Conservation (phyloP, 495 filamentous ascomycete species). For the Aspergillus mulundensis region DNA sequence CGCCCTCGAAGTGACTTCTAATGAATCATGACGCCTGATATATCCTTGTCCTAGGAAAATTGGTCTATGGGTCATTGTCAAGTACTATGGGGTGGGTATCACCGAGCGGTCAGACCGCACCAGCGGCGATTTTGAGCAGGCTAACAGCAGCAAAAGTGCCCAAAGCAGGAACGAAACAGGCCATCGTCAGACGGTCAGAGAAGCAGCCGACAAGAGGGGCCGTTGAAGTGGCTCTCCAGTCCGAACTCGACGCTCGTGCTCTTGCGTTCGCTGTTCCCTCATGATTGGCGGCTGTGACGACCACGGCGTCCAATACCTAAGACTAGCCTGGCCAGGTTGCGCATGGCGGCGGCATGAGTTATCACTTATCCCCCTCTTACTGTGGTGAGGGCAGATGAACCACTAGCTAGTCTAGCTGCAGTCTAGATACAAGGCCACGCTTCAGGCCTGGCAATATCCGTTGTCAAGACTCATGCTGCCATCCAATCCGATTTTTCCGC, state of each 20-base stretch:
- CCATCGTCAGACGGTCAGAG: conserved; percentile 16
- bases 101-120: conserved; percentile 27
- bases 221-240: conserved; percentile 19
- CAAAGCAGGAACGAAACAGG: conserved; percentile 23
- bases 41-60: background rate
- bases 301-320: background rate
- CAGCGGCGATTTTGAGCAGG: conserved; percentile 21
- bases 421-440: conserved; percentile 13
- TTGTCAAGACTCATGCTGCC: background rate
- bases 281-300: conserved; percentile 14
- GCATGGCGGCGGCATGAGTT: too few species aligned
- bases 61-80: background rate
- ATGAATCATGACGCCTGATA: background rate
- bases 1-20: conserved; percentile 2
- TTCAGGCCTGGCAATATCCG: conserved; percentile 12
- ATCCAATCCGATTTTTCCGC: conserved; percentile 19
- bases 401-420: background rate
- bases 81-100: conserved; percentile 11
- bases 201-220: conserved; percentile 10
- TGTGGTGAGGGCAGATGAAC: background rate
- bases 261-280: conserved; percentile 15
- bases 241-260: conserved; percentile 5
- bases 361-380: too few species aligned
- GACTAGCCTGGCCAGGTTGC: background rate
- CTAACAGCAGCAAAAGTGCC: conserved; percentile 28